Evolutionary conservation across 2,329 filamentous ascomycete genomes (phyloP), one percentile per base, ranked within the genome.

Genomic region (Fusarium pininemorale): DNA sequence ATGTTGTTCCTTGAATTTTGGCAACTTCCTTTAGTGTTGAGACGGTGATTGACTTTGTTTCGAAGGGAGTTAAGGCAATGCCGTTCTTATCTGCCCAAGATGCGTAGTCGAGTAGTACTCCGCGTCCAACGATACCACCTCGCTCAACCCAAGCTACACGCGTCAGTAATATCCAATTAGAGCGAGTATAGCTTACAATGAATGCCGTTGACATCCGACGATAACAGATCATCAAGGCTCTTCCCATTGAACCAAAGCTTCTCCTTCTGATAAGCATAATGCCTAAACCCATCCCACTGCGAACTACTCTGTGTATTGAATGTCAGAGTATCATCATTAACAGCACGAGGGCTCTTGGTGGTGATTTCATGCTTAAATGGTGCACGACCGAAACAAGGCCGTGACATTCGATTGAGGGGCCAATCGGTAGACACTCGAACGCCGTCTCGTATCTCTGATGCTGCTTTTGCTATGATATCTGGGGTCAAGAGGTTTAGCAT

Each of bases 401-500:
- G 70, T 3, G 77, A 72, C 77, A 83, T 80, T 50, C 78, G 75
- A 16, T 79, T 73, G 1, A 83, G 70, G 3, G 80, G 78, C 81
- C 81, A 82, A 60, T 84, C 81, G 0, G 79, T 78, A 10, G 82
- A 81, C 3, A 83, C 70, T 20, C 82, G 74, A 3, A 67, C 66
- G 5, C 81, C 80, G 7, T 82, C 76, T 0, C 68, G 54, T 14
- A 82, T 82, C 47, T 83, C 80, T 7, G 65, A 47, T 3, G 80
- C 77, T 5, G 80, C 81, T 5, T 65, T 66, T 30, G 75, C 72
- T 3, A 73, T 69, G 3, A 59, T 61, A 1, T 78, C 77, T 1
- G 80, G 73, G 1, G 87, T 90, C 61, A 90, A 82, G 6, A 88
- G 82, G 76, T 90, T 90, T 3, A 90, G 81, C 74, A 86, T 88